These are phyloP conservation scores for Cantharellus anzutake DNA, from an alignment of 768 basidiomycete genomes.

Conservation along the genomic window DNA sequence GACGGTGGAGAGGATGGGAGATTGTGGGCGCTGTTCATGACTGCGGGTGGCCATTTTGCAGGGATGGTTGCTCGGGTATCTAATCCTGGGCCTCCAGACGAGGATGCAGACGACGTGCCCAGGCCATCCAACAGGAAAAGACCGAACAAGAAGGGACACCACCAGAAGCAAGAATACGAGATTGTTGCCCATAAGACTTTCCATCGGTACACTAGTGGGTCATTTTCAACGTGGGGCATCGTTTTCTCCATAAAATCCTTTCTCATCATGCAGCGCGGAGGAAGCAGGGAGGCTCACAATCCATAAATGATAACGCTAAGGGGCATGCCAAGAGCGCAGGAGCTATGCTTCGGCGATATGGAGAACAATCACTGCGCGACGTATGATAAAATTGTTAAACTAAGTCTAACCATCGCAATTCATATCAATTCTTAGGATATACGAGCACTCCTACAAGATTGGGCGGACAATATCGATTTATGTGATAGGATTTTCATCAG, in stretches of 20 bases:
- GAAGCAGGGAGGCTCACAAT: constrained; percentile 94
- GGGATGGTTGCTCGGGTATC: constrained; percentile 70
- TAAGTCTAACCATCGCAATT: not conserved
- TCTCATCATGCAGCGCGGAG: constrained; percentile 45
- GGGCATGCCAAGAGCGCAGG: constrained; percentile 88
- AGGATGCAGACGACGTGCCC: constrained; percentile 16
- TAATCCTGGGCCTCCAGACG: constrained; percentile 26
- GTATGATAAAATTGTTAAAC: constrained; percentile 24
- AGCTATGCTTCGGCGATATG: constrained; percentile 82
- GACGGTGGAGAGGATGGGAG: constrained; percentile 31
- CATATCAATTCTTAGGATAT: constrained; percentile 45
- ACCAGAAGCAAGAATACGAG: constrained; percentile 58
- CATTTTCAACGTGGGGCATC: not conserved
- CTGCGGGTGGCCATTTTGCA: constrained; percentile 95
- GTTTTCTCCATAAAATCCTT: not conserved
- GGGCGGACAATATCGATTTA: constrained; percentile 70
- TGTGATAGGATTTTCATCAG: constrained; percentile 88
- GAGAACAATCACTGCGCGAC: constrained; percentile 81
- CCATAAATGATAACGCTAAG: constrained; percentile 80
- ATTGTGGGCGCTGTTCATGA: constrained; percentile 90
- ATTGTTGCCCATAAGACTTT: constrained; percentile 86
- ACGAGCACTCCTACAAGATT: constrained; percentile 58
- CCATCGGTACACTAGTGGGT: constrained; percentile 92
- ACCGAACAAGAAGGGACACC: constrained; percentile 24
- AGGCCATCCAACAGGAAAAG: not conserved